Evolutionary conservation across 2,329 filamentous ascomycete genomes (phyloP).

Genomic region (Aureobasidium sp.): DNA sequence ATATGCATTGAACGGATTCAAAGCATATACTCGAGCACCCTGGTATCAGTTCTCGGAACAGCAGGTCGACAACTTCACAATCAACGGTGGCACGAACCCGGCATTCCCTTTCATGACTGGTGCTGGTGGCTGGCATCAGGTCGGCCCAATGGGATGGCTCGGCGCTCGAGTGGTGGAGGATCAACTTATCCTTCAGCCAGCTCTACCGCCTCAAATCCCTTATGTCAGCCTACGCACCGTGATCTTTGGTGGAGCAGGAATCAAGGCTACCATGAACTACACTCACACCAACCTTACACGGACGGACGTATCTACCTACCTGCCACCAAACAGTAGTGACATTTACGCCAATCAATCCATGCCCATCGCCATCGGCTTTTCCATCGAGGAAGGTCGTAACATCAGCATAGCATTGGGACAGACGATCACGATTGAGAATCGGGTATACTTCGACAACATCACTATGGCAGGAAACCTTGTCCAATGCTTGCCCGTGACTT

Average conservation of each 20-base stretch:
- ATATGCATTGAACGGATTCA: constrained; percentile 56
- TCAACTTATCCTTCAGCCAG: constrained; percentile 56
- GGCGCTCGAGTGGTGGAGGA: constrained; percentile 56
- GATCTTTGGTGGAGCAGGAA: constrained; percentile 60
- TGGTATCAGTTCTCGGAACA: constrained; percentile 69
- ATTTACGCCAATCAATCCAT: constrained; percentile 50
- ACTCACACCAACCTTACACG: constrained; percentile 59
- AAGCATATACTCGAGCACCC: constrained; percentile 58
- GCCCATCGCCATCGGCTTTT: constrained; percentile 46
- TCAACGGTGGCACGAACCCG: constrained; percentile 60
- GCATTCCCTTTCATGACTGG: constrained; percentile 67
- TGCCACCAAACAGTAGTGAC: constrained; percentile 46
- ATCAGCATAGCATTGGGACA: constrained; percentile 39
- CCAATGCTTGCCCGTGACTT: constrained; percentile 53
- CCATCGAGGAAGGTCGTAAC: constrained; percentile 33
- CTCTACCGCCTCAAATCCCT: constrained; percentile 58
- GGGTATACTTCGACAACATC: constrained; percentile 35
- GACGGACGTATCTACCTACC: constrained; percentile 33
- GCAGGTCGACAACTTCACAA: constrained; percentile 51
- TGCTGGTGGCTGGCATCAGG: constrained; percentile 61
- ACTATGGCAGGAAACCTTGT: constrained; percentile 48
- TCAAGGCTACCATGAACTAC: constrained; percentile 54
- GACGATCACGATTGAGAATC: constrained; percentile 39
- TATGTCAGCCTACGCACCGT: constrained; percentile 55
- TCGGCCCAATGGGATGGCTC: constrained; percentile 61